Evolutionary conservation across 106 monocot genomes (phyloP), one percentile per base, ranked within the genome.

Genomic region (Iris macrosiphon): DNA sequence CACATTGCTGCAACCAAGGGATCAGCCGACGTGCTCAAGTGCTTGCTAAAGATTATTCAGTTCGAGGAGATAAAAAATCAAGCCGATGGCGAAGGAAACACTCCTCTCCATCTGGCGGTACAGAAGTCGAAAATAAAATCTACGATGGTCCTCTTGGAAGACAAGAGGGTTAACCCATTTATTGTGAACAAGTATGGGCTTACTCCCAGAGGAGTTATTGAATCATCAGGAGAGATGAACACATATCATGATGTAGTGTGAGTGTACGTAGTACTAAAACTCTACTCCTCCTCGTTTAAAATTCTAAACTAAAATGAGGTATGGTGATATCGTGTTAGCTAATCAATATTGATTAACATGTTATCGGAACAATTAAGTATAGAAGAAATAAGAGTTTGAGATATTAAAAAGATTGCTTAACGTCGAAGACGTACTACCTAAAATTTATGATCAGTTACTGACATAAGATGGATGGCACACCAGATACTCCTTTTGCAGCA

Each of bases 51-150:
- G 18, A 26, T 8, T 18, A 31, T 76, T 11, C 3, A 40, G 3
- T 23, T 45, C 8, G 53, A 52, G 12, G 76, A 76, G 52, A 52
- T 76, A 10, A 59, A 70, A 27, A 75, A 68, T 61, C 56, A 55
- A 22, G 55, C 12, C 8, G 75, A 75, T 40, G 11, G 31, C 0
- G 11, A 56, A 14, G 62, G 67, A 11, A 62, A 75, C 43, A 75
- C 75, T 26, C 75, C 75, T 0, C 68, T 75, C 8, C 75, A 75
- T 49, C 68, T 75, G 7, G 68, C 75, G 0, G 67, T 62, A 6
- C 41, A 40, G 61, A 44, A 61, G 3, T 47, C 61, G 10, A 34
- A 68, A 11, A 67, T 67, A n/a, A 53, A 68, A 7, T 75, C 68
- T 2, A 33, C 62, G 1, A 20, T 75, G 14, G 15, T 49, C 16